phyloP scores from a whole-genome alignment of 352 stramenopile genomes.

The Nothophytophthora sp. region DNA sequence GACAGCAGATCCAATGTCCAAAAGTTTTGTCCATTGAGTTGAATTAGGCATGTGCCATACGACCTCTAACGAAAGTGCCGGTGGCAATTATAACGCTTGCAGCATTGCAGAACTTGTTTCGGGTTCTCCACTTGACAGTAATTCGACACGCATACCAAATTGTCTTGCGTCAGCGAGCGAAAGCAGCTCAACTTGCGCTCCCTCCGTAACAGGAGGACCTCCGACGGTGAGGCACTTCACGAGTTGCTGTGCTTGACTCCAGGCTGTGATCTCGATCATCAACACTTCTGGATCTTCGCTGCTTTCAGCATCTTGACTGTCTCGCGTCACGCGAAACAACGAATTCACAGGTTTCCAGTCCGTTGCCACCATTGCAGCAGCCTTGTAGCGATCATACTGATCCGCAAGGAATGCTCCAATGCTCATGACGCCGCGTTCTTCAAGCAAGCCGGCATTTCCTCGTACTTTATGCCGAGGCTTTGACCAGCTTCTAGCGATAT shows the following conservation, averaged over 20 bases:
- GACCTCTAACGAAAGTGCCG: no score
- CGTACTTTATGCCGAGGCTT: constrained; percentile 1
- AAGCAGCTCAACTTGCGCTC: constrained; percentile 8
- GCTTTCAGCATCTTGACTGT: neutral
- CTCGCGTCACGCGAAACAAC: constrained; percentile 8
- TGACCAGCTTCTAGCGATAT: constrained; percentile 23
- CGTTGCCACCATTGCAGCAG: neutral
- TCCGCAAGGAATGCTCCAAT: constrained; percentile 11
- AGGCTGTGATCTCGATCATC: constrained; percentile 9
- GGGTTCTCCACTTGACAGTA: constrained; percentile 15
- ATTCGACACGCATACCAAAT: constrained; percentile 9
- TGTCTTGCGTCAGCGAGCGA: constrained; percentile 11
- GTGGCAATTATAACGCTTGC: neutral
- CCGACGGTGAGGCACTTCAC: constrained; percentile 10
- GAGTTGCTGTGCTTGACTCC: constrained; percentile 9
- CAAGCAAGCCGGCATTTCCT: neutral
- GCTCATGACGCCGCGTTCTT: neutral
- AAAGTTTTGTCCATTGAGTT: no score
- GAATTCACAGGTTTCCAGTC: constrained; percentile 21
- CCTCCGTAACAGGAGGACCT: neutral
- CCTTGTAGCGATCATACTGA: constrained; percentile 3
- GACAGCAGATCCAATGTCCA: no score
- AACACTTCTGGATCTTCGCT: neutral
- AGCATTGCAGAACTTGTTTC: neutral
- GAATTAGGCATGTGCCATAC: no score